These are phyloP conservation scores for Striga hermonthica DNA, from an alignment of 305 asterid species.

Conservation along the genomic window DNA sequence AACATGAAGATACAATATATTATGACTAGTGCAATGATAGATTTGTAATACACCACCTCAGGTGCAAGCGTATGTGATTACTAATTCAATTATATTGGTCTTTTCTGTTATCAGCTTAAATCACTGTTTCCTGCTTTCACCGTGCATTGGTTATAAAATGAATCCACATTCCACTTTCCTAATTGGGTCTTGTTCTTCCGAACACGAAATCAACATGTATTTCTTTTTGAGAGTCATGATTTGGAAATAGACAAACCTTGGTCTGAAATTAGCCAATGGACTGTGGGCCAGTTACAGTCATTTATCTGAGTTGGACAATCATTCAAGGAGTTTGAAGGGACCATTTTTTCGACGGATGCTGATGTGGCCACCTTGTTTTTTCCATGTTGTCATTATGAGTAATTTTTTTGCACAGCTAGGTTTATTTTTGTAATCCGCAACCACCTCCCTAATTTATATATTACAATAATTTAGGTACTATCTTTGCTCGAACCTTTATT, in stretches of 20 bases:
- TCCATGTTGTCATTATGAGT: background rate
- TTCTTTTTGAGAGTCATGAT: background rate
- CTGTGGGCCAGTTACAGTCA: background rate
- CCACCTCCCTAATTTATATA: no score
- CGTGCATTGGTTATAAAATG: background rate
- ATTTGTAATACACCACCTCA: background rate
- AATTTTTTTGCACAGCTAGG: background rate
- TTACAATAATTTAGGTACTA: background rate
- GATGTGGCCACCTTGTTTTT: background rate
- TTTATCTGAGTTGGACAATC: background rate
- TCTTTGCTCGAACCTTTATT: background rate
- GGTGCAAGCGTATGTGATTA: background rate
- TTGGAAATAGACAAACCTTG: background rate
- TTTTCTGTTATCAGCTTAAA: background rate
- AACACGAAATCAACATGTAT: background rate
- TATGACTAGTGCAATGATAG: no score
- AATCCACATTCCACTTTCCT: background rate
- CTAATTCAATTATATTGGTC: background rate
- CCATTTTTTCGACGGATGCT: background rate
- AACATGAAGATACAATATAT: no score
- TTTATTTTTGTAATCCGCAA: background rate
- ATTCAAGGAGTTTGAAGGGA: background rate
- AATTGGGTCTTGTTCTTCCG: background rate
- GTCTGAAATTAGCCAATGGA: background rate
- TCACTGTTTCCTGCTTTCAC: background rate